Percentiles rank a stretch among this genome's conserved stretches.
Conservation (phyloP, 495 filamentous ascomycete genomes). For the Aspergillus affinis region DNA sequence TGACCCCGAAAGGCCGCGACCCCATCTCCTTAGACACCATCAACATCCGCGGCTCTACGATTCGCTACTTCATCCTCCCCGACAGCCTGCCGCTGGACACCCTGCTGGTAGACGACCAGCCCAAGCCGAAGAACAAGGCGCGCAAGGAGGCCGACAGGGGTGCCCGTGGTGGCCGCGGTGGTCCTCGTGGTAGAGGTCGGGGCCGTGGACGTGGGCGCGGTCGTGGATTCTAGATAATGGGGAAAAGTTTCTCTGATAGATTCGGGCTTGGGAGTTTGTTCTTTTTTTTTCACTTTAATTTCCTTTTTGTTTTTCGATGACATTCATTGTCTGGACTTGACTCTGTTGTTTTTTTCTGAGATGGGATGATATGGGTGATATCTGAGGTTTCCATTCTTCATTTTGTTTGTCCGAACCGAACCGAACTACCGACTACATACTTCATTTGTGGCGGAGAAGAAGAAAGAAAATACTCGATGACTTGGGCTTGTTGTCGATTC, state of each 20-base stretch:
- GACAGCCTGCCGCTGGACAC: slow-evolving; percentile 94
- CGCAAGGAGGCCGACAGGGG: slow-evolving; percentile 84
- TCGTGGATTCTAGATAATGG: slow-evolving; percentile 42
- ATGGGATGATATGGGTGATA: background rate
- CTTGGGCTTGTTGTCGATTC: no score
- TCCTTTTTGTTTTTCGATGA: background rate
- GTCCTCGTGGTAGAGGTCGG: slow-evolving; percentile 55
- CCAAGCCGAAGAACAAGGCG: slow-evolving; percentile 99
- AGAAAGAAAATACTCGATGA: no score
- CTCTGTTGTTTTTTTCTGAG: background rate
- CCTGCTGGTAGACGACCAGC: slow-evolving; percentile 89
- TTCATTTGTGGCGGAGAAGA: no score
- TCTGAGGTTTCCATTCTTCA: no score
- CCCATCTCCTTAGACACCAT: slow-evolving; percentile 88
- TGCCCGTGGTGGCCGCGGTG: slow-evolving; percentile 57
- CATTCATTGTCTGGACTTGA: background rate
- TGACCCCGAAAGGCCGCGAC: slow-evolving; percentile 85
- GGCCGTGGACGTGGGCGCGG: slow-evolving; percentile 61
- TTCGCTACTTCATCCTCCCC: slow-evolving; percentile 91
- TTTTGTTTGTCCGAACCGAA: no score
- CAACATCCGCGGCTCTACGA: slow-evolving; percentile 90
- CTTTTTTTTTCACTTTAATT: background rate
- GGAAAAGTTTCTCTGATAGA: slow-evolving; percentile 2
- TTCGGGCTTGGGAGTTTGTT: slow-evolving; percentile 2
- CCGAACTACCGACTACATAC: no score